Evolutionary conservation across 1,284 basidiomycete genomes (phyloP).

Genomic region (Mycena sp.): DNA sequence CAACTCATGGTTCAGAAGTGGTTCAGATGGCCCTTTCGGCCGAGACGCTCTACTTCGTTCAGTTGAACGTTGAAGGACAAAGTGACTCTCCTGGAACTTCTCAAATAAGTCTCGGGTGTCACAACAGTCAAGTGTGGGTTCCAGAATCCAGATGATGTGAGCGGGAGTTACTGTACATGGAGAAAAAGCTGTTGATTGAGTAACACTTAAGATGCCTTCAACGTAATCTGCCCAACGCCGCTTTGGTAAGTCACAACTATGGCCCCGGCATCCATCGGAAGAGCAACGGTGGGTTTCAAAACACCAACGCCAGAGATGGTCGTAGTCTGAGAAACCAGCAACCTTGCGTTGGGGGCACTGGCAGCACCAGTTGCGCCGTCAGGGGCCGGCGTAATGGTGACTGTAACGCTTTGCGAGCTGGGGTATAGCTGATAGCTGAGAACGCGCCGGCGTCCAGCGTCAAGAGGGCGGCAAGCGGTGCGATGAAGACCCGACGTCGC

Average conservation of each 20-base stretch:
- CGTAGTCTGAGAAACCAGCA: slow-evolving; percentile 59
- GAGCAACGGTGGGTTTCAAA: slow-evolving; percentile 50
- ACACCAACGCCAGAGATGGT: slow-evolving; percentile 47
- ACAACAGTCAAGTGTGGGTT: too few relatives aligned
- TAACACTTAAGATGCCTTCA: slow-evolving; percentile 28
- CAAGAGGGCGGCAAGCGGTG: slow-evolving; percentile 57
- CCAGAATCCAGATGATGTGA: too few relatives aligned
- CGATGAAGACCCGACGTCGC: slow-evolving; percentile 61
- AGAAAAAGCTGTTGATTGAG: neutral
- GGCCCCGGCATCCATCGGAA: slow-evolving; percentile 57
- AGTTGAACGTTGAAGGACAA: too few relatives aligned
- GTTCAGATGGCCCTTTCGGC: too few relatives aligned
- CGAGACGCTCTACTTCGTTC: too few relatives aligned
- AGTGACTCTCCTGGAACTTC: too few relatives aligned
- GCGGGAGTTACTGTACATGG: too few relatives aligned
- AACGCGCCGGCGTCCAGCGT: slow-evolving; percentile 67
- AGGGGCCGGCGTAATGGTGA: slow-evolving; percentile 52
- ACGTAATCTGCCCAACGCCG: slow-evolving; percentile 48
- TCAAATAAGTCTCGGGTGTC: too few relatives aligned
- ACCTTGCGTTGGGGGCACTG: slow-evolving; percentile 54
- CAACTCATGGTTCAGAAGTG: too few relatives aligned
- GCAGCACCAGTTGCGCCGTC: slow-evolving; percentile 54
- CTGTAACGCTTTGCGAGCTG: slow-evolving; percentile 48
- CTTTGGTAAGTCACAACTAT: slow-evolving; percentile 55
- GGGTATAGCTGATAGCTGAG: slow-evolving; percentile 53